A percentile compares a stretch with the other conserved stretches of the same genome.
Evolutionary conservation across 768 basidiomycete species (phyloP).

Genomic region (Pleurotus giganteus): DNA sequence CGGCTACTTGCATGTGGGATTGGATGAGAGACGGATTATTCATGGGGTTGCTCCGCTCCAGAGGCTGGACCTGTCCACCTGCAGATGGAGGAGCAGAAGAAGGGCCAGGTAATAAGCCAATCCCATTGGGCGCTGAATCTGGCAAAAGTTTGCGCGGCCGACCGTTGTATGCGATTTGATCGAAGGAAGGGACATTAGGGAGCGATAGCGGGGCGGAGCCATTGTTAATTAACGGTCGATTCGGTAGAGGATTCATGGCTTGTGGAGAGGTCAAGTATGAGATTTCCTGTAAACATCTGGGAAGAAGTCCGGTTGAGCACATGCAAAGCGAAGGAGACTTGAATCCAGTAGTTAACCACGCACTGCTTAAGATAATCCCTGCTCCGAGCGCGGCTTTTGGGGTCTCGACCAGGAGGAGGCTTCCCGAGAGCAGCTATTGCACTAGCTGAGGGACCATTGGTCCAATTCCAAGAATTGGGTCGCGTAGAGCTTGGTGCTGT

Average conservation of each 20-base stretch:
- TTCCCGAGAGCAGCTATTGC: conserved; percentile 51
- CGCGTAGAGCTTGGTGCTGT: conserved; percentile 43
- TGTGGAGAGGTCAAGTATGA: conserved; percentile 96
- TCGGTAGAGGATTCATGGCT: conserved; percentile 95
- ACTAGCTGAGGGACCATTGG: conserved; percentile 39
- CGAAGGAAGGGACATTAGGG: conserved; percentile 73
- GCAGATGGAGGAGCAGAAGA: conserved; percentile 46
- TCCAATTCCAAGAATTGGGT: conserved; percentile 57
- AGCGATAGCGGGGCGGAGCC: conserved; percentile 61
- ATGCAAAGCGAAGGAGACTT: conserved; percentile 8
- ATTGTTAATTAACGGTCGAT: conserved; percentile 74
- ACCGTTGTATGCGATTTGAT: conserved; percentile 71
- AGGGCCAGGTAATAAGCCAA: conserved; percentile 51
- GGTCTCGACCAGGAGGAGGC: conserved; percentile 81
- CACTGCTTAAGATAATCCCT: conserved; percentile 97
- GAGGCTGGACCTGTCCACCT: conserved; percentile 36
- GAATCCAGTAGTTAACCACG: conserved; percentile 26
- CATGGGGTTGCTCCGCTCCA: conserved; percentile 52
- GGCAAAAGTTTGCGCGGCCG: conserved; percentile 80
- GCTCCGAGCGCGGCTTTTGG: conserved; percentile 92
- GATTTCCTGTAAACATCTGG: conserved; percentile 94
- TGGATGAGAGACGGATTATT: conserved; percentile 40
- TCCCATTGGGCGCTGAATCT: conserved; percentile 66
- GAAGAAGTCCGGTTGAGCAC: conserved; percentile 15
- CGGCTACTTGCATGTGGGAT: conserved; percentile 31